Percentiles rank a stretch among this genome's conserved stretches.
These are phyloP conservation scores for Phytophthora tubulina DNA, from an alignment of 352 stramenopile species.

Conservation along the genomic window DNA sequence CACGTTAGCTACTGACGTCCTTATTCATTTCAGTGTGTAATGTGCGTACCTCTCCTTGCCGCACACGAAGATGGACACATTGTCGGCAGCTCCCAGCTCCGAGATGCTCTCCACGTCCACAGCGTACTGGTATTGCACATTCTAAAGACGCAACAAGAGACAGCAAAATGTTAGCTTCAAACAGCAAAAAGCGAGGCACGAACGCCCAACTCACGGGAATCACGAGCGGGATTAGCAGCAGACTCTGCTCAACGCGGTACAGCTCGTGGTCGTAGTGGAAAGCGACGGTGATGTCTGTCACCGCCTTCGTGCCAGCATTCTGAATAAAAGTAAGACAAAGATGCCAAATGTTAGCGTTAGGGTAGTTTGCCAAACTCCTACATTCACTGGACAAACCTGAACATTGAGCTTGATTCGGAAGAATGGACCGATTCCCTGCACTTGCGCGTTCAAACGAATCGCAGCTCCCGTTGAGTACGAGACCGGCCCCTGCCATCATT, in stretches of 20 bases:
- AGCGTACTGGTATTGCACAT: slow-evolving; percentile 75
- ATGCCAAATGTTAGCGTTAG: neutral
- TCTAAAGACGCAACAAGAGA: slow-evolving; percentile 44
- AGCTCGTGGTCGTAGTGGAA: slow-evolving; percentile 86
- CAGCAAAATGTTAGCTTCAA: slow-evolving; percentile 5
- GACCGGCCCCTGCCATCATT: slow-evolving; percentile 57
- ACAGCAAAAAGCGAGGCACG: slow-evolving; percentile 9
- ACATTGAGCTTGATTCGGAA: slow-evolving; percentile 89
- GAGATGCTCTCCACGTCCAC: slow-evolving; percentile 81
- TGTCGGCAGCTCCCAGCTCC: slow-evolving; percentile 73
- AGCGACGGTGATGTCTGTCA: slow-evolving; percentile 71
- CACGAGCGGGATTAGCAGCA: slow-evolving; percentile 72
- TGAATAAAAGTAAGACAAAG: slow-evolving; percentile 21
- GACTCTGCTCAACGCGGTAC: slow-evolving; percentile 73
- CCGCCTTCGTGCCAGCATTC: slow-evolving; percentile 75
- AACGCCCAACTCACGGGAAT: slow-evolving; percentile 60
- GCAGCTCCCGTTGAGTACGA: slow-evolving; percentile 75
- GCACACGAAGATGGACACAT: slow-evolving; percentile 85
- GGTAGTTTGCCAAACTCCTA: neutral
- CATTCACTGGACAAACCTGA: slow-evolving; percentile 42
- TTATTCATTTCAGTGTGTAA: neutral
- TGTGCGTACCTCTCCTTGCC: slow-evolving; percentile 75
- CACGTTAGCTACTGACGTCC: slow-evolving; percentile 8
- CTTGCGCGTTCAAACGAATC: slow-evolving; percentile 85
- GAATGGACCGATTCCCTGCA: slow-evolving; percentile 81